phyloP scores from a whole-genome alignment of 768 basidiomycete genomes.

The Favolaschia claudopus region DNA sequence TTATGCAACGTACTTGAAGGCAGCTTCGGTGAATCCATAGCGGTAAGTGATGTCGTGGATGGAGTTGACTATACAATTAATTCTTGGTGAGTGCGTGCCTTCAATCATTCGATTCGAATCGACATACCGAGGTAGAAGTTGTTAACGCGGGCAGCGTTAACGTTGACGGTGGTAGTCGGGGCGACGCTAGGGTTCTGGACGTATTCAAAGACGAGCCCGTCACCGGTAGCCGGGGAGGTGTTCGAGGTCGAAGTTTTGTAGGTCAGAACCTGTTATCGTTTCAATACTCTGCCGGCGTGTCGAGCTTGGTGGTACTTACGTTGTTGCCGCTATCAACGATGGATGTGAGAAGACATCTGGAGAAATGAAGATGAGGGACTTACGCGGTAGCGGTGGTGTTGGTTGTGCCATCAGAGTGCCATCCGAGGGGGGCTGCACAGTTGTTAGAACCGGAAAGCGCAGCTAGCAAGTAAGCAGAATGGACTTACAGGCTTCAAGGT shows the following conservation, averaged over 20 bases:
- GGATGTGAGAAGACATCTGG: neutral
- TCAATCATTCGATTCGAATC: too few species aligned
- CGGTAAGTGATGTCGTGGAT: slow-evolving; percentile 49
- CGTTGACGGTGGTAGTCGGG: slow-evolving; percentile 50
- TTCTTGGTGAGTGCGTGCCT: too few species aligned
- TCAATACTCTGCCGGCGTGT: too few species aligned
- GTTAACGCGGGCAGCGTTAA: slow-evolving; percentile 60
- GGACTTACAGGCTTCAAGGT: slow-evolving; percentile 44
- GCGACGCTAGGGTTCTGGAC: slow-evolving; percentile 38
- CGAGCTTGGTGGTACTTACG: slow-evolving; percentile 41
- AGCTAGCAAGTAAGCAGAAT: too few species aligned
- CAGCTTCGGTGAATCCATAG: slow-evolving; percentile 6
- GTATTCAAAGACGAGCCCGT: slow-evolving; percentile 50
- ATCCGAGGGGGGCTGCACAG: slow-evolving; percentile 49
- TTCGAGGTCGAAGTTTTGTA: slow-evolving; percentile 38
- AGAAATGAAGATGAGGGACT: neutral
- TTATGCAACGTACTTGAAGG: too few species aligned
- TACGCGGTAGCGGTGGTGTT: slow-evolving; percentile 33
- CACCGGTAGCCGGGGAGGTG: slow-evolving; percentile 45
- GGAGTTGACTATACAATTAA: slow-evolving; percentile 60
- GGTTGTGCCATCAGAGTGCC: slow-evolving; percentile 36
- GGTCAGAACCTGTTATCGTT: too few species aligned
- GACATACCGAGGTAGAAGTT: slow-evolving; percentile 68
- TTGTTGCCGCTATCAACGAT: slow-evolving; percentile 48
- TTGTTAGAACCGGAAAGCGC: slow-evolving; percentile 2